phyloP scores from a whole-genome alignment of 805 yeast genomes.

The Ogataea paraovalis region DNA sequence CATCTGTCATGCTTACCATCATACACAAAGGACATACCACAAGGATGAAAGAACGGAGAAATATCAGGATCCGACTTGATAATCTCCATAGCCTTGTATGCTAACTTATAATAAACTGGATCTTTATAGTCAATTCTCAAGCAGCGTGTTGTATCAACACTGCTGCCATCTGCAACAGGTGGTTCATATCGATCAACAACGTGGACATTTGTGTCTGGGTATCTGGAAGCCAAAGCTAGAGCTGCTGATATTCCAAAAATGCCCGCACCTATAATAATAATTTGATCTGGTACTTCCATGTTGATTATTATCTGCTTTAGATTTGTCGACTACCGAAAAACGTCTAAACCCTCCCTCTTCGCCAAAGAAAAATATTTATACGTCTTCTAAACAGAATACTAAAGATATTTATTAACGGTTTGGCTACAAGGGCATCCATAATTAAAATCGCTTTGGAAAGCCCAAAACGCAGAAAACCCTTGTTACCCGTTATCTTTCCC shows the following conservation, averaged over 20 bases:
- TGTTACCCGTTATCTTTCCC: no score
- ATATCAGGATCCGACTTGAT: constrained; percentile 21
- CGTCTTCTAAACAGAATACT: no score
- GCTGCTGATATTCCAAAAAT: constrained; percentile 49
- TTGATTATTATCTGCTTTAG: not conserved
- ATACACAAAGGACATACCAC: constrained; percentile 24
- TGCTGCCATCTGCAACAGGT: constrained; percentile 25
- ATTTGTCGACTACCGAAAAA: no score
- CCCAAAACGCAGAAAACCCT: no score
- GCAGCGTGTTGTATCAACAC: constrained; percentile 27
- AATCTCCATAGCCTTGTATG: constrained; percentile 17
- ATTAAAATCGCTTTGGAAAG: no score
- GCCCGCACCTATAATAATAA: constrained; percentile 45
- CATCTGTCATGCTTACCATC: constrained; percentile 24
- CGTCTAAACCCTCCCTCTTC: no score
- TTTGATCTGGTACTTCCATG: constrained; percentile 11
- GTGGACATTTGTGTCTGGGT: constrained; percentile 13
- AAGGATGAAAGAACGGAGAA: constrained; percentile 20
- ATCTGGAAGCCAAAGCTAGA: constrained; percentile 20
- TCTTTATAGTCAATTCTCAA: constrained; percentile 23
- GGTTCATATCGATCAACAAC: constrained; percentile 27
- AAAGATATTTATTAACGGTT: no score
- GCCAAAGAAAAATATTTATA: no score
- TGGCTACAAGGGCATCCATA: no score
- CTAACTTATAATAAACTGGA: constrained; percentile 18